Percentiles rank a stretch among this genome's conserved stretches.
phyloP scores from a whole-genome alignment of 768 basidiomycete genomes.

The Trametes elegans region DNA sequence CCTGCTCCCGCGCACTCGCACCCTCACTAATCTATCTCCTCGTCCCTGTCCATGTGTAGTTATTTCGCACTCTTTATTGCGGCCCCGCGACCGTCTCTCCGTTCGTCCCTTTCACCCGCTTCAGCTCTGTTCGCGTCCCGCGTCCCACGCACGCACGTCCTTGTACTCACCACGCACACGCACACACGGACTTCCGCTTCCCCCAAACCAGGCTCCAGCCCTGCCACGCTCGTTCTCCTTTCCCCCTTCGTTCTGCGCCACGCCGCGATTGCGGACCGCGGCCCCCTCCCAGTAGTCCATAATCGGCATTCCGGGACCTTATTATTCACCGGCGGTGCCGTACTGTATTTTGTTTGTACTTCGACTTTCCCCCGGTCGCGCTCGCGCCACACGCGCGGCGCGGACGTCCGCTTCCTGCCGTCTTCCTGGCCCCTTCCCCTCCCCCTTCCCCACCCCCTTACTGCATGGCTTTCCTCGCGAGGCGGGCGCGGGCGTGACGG shows the following conservation, averaged over 20 bases:
- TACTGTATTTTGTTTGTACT: constrained; percentile 2
- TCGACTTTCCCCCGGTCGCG: too few relatives aligned
- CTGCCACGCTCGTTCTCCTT: not conserved
- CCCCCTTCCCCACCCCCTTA: too few relatives aligned
- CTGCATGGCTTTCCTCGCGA: too few relatives aligned
- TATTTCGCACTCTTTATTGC: constrained; percentile 6
- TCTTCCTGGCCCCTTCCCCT: not conserved
- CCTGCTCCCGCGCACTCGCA: not conserved
- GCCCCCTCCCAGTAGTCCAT: too few relatives aligned
- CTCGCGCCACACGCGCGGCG: too few relatives aligned
- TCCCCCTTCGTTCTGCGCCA: not conserved
- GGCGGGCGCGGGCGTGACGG: too few relatives aligned
- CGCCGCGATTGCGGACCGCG: too few relatives aligned
- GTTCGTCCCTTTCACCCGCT: not conserved
- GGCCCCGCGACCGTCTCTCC: not conserved
- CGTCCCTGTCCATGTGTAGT: not conserved
- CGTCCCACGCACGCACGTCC: not conserved
- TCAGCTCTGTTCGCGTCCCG: not conserved
- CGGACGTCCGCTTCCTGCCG: not conserved
- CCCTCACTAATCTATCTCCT: not conserved
- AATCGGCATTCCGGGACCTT: constrained; percentile 6
- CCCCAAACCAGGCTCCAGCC: not conserved
- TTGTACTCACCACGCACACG: not conserved
- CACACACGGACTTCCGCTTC: not conserved
- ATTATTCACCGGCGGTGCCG: not conserved